These are phyloP conservation scores for Linnemannia exigua DNA, from an alignment of 192 early-diverging fungal species.

Conservation along the genomic window DNA sequence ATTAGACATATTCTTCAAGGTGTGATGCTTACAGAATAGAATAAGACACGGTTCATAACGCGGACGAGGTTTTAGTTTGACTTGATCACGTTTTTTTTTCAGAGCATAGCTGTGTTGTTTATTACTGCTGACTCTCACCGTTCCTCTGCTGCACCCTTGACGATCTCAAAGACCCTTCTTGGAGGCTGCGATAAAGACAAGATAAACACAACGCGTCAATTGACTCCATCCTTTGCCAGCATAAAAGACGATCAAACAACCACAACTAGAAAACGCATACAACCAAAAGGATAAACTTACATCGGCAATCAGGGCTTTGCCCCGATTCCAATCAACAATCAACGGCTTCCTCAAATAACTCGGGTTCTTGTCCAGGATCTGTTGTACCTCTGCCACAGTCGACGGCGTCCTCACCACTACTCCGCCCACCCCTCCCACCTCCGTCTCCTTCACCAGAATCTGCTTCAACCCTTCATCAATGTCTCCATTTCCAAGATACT, in stretches of 20 bases:
- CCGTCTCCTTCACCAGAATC: constrained; percentile 14
- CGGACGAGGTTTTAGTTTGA: too few relatives aligned
- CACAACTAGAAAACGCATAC: background rate
- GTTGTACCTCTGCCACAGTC: constrained; percentile 32
- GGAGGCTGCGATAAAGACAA: background rate
- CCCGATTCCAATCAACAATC: constrained; percentile 41
- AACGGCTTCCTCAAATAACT: constrained; percentile 34
- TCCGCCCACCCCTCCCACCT: background rate
- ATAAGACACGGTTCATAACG: too few relatives aligned
- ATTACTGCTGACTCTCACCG: background rate
- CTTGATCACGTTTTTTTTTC: too few relatives aligned
- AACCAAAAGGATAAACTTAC: constrained; percentile 19
- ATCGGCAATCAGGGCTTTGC: constrained; percentile 36
- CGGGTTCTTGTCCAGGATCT: constrained; percentile 21
- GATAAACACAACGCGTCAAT: background rate
- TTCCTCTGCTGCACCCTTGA: background rate
- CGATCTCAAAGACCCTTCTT: background rate
- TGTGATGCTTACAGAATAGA: too few relatives aligned
- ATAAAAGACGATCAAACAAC: background rate
- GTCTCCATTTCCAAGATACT: constrained; percentile 21
- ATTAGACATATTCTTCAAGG: too few relatives aligned
- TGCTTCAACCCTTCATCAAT: background rate
- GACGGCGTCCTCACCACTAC: background rate
- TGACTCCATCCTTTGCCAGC: too few relatives aligned
- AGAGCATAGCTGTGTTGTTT: too few relatives aligned